phyloP scores from a whole-genome alignment of 495 filamentous ascomycete species.

The Podospora tetraspora region DNA sequence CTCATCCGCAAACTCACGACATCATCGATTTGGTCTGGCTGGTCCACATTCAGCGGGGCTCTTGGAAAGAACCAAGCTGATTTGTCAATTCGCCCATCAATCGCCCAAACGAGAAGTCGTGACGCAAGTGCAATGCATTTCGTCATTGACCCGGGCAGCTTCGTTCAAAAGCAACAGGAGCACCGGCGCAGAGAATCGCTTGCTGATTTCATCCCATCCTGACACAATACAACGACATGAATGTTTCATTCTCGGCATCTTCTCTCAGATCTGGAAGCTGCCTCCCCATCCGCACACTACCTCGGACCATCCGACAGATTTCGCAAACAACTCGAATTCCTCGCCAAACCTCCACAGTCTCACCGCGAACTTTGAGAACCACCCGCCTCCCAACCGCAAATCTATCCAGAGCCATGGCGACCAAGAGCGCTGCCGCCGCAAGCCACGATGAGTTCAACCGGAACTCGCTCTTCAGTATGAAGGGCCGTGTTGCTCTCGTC shows the following conservation, averaged over 20 bases:
- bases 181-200: not conserved
- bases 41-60: not conserved
- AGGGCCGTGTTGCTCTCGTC: constrained; percentile 57
- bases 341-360: not conserved
- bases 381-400: not conserved
- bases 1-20: not conserved
- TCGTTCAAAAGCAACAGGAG: not conserved
- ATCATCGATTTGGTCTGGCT: not conserved
- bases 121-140: too few relatives aligned
- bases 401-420: constrained; percentile 34
- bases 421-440: constrained; percentile 33
- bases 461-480: constrained; percentile 55
- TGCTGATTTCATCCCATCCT: not conserved
- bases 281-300: not conserved
- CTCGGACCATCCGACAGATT: not conserved
- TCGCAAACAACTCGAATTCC: not conserved
- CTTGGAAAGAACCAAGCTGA: not conserved
- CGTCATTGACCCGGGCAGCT: not conserved
- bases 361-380: not conserved
- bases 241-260: not conserved
- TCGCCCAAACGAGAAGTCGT: not conserved
- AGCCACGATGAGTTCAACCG: constrained; percentile 44
- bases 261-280: not conserved
- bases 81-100: not conserved
- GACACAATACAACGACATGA: not conserved